These are phyloP conservation scores for Kwoniella shivajii DNA, from an alignment of 1,284 basidiomycete species.

Conservation along the genomic window DNA sequence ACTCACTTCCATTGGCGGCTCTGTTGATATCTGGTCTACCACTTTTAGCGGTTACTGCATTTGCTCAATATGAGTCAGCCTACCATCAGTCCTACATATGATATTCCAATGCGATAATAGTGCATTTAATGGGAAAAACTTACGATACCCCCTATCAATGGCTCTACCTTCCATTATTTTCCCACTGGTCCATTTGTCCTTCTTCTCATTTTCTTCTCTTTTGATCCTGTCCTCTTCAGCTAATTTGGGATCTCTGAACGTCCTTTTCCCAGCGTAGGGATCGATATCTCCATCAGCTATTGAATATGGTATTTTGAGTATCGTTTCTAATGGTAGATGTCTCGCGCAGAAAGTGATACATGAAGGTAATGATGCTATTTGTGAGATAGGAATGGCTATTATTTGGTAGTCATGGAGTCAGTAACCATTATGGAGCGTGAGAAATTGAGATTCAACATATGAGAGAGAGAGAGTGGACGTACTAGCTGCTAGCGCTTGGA, in stretches of 20 bases:
- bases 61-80: background rate
- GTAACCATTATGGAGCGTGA: background rate
- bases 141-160: slow-evolving; percentile 67
- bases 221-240: slow-evolving; percentile 45
- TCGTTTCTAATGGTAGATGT: slow-evolving; percentile 74
- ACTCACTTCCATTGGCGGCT: slow-evolving; percentile 80
- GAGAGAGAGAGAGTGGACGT: slow-evolving; percentile 18
- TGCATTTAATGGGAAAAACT: slow-evolving; percentile 7
- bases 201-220: slow-evolving; percentile 68
- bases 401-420: background rate
- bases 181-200: slow-evolving; percentile 59
- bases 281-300: slow-evolving; percentile 51
- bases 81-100: background rate
- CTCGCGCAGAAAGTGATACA: slow-evolving; percentile 71
- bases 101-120: background rate
- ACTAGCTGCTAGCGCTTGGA: slow-evolving; percentile 62
- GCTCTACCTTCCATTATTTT: slow-evolving; percentile 79
- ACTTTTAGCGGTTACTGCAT: slow-evolving; percentile 75
- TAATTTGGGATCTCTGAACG: slow-evolving; percentile 52
- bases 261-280: slow-evolving; percentile 38
- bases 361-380: slow-evolving; percentile 75
- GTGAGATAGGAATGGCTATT: slow-evolving; percentile 82
- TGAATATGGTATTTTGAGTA: slow-evolving; percentile 60
- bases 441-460: background rate
- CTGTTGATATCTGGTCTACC: slow-evolving; percentile 83